Evolutionary conservation across 1,284 basidiomycete genomes (phyloP), one percentile per base, ranked within the genome.

Genomic region (Rhodofomes roseus): DNA sequence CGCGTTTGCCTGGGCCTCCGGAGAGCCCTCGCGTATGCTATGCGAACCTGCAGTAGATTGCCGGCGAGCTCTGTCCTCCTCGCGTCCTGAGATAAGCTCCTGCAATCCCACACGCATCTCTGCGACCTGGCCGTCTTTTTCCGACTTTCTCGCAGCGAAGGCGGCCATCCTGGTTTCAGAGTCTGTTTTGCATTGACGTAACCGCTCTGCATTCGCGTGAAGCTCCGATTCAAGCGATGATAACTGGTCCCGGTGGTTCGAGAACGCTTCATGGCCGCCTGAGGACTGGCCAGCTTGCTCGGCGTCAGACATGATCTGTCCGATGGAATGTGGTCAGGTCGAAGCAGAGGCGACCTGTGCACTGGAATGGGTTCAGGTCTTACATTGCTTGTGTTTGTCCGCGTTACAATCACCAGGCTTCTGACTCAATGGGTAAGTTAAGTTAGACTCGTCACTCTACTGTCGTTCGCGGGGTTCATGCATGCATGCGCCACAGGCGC

Each of bases 151-250:
- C 29, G 39, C 27, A 9, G 14, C 44, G 20, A 9, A 37, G 11
- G 34, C 25, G 18, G 44, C 34, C 54, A 53, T 29, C 36, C 44
- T 48, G 23, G 36, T 22, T 27, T 55, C 54, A 44, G 11, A 37
- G 12, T 25, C 54, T 40, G 55, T 37, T 27, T 54, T 55, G 46
- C 58, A 55, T 59, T 55, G 44, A 36, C 37, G 31, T n/a, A 59
- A n/a, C 25, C 27, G 16, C 22, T 51, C 43, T 23, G 23, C 31
- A 18, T 54, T 59, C 23, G 7, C 25, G 16, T 43, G 44, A 18
- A 59, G 41, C 37, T 40, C 29, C 20, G 36, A 34, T 41, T 29
- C 48, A 25, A 59, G 58, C 54, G 44, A 18, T 2, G 36, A 50
- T 41, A 59, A 46, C 36, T 59, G 58, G 5, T 41, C 58, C 22